A percentile compares a stretch with the other conserved stretches of the same genome.
These are phyloP conservation scores for Diplotaxis tenuifolia DNA, from an alignment of 345 rosid species.

Conservation along the genomic window DNA sequence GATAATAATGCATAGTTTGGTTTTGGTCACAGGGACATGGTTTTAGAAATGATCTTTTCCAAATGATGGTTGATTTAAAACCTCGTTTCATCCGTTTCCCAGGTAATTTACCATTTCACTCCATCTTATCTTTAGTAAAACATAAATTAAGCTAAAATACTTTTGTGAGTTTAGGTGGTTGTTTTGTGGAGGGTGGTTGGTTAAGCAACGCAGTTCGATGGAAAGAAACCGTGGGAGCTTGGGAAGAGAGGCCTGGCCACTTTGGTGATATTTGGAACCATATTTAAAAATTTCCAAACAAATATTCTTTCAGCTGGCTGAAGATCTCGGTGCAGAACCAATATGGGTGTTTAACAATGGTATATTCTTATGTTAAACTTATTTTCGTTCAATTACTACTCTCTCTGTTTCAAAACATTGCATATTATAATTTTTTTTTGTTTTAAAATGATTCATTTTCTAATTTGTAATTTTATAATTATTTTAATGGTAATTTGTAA, in stretches of 20 bases:
- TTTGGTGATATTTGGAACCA: conserved; percentile 80
- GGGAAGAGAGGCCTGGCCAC: conserved; percentile 96
- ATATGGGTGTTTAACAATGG: conserved; percentile 96
- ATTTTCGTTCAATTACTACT: no score
- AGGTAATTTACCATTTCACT: conserved; percentile 4
- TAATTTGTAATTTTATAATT: no score
- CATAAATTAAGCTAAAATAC: background rate
- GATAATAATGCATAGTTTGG: background rate
- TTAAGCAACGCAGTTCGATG: conserved; percentile 84
- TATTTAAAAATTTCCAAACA: background rate
- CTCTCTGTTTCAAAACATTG: no score
- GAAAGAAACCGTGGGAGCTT: conserved; percentile 83
- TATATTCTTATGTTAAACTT: no score
- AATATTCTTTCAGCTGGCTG: conserved; percentile 60
- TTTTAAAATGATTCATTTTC: no score
- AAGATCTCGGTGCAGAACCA: conserved; percentile 74
- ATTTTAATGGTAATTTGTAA: no score
- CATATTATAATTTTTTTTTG: no score
- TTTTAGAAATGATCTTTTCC: conserved; percentile 28
- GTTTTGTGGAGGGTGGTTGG: conserved; percentile 90
- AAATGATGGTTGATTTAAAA: conserved; percentile 27
- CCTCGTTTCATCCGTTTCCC: conserved; percentile 36
- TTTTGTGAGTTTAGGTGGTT: conserved; percentile 59
- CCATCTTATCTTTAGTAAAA: background rate
- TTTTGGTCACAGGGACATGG: conserved; percentile 29